phyloP scores from a whole-genome alignment of 768 basidiomycete species.

The Mycena capillaripes region DNA sequence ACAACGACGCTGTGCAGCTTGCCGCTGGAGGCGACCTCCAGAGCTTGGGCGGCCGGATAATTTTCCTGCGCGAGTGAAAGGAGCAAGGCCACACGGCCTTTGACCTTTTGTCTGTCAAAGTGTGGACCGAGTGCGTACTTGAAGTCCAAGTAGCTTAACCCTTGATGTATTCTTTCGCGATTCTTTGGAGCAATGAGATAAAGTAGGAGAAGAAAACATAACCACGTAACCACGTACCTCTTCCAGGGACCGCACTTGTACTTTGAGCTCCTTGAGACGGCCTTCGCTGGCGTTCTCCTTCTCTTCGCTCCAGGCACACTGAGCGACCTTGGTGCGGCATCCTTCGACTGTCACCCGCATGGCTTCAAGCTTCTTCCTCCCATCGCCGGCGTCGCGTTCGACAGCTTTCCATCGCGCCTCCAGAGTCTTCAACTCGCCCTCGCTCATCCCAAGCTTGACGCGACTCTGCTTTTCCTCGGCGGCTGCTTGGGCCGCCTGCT shows the following conservation, averaged over 20 bases:
- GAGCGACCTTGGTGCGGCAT: constrained; percentile 64
- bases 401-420: constrained; percentile 87
- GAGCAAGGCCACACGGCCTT: constrained; percentile 93
- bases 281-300: constrained; percentile 73
- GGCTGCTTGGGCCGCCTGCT: constrained; percentile 77
- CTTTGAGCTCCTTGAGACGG: constrained; percentile 65
- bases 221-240: constrained; percentile 63
- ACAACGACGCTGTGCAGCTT: constrained; percentile 96
- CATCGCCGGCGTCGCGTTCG: constrained; percentile 86
- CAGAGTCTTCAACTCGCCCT: constrained; percentile 84
- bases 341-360: constrained; percentile 72
- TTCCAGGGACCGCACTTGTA: constrained; percentile 66
- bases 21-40: constrained; percentile 93
- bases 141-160: constrained; percentile 84
- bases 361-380: constrained; percentile 74
- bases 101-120: constrained; percentile 90
- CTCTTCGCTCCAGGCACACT: constrained; percentile 83
- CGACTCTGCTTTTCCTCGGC: constrained; percentile 90
- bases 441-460: constrained; percentile 79
- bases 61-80: constrained; percentile 80
- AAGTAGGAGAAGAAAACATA: constrained; percentile 8
- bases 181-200: constrained; percentile 58
- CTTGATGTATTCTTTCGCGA: constrained; percentile 76
- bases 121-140: constrained; percentile 84
- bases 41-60: constrained; percentile 86